These are phyloP conservation scores for Xylaria sp. DNA, from an alignment of 2,329 filamentous ascomycete genomes.

Conservation along the genomic window DNA sequence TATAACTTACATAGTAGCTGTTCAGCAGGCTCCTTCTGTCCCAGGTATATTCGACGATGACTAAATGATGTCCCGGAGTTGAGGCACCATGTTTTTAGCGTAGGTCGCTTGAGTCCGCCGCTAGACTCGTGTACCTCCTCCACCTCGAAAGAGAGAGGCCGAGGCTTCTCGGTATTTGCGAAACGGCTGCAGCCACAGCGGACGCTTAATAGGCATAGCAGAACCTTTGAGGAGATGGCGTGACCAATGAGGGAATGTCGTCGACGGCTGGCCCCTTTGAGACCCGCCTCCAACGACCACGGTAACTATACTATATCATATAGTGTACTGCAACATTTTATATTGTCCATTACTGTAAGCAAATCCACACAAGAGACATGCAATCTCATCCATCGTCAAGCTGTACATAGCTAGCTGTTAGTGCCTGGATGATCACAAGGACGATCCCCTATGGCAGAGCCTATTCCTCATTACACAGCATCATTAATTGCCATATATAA, in stretches of 20 bases:
- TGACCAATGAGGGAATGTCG: constrained; percentile 32
- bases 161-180: constrained; percentile 32
- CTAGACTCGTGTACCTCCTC: constrained; percentile 20
- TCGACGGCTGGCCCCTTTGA: constrained; percentile 39
- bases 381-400: constrained; percentile 14
- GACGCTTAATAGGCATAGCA: constrained; percentile 32
- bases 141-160: constrained; percentile 19
- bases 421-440: constrained; percentile 28
- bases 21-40: constrained; percentile 20
- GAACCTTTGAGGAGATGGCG: constrained; percentile 27
- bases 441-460: constrained; percentile 21
- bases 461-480: constrained; percentile 8
- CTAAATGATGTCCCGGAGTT: not conserved
- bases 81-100: not conserved
- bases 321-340: not conserved
- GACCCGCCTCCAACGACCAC: constrained; percentile 36
- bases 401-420: not conserved
- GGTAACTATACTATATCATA: not conserved
- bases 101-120: constrained; percentile 15
- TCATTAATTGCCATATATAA: constrained; percentile 23
- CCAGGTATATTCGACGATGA: constrained; percentile 23
- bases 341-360: not conserved
- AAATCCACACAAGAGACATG: constrained; percentile 23
- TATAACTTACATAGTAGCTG: not conserved
- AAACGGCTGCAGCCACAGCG: constrained; percentile 33